Base-by-base conservation (phyloP, 495 filamentous ascomycete species). In the Elaphomyces granulatus region DNA sequence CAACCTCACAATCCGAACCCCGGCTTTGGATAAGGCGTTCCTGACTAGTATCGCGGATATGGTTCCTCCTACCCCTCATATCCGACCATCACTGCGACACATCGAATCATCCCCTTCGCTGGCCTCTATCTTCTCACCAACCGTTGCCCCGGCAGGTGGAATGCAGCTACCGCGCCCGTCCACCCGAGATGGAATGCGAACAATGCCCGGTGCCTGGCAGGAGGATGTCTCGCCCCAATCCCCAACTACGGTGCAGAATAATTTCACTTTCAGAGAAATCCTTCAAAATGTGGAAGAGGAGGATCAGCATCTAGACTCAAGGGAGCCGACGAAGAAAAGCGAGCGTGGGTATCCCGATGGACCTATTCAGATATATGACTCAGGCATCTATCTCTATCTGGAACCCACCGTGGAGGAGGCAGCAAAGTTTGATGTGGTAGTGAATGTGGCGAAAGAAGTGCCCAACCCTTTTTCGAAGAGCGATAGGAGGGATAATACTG, bases 361-460 rank as follows among this genome's bases (percentile, higher is more conserved):
- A 0, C 90, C 90, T 0, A 80, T 95, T 15, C 77, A 79, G 48
- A 94, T 98, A 19, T 92, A 95, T 45, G 79, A 87, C 32, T 78
- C 86, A n/a, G 77, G 81, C n/a, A 81, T 98, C 1, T 94, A 78
- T 49, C 67, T 98, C 0, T 98, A 93, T 45, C 60, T 93, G 31
- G 90, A 98, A 55, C 90, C 90, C 3, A 87, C 80, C 3, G 75
- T 75, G 0, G 78, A 88, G 37, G 83, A 94, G 52, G 88, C 88
- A 2, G 64, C 78, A 8, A 64, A 79, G 35, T 98, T 93, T 49
- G 90, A 96, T 53, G 80, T 95, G 2, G 76, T 98, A 23, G 74
- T 98, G 38, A 98, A 98, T 50, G 90, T 98, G 16, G 90, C 90
- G 1, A 83, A 85, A 47, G 90, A 98, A 61, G 90, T 98, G 2